A percentile compares a stretch with the other conserved stretches of the same genome.
These are phyloP conservation scores for Cladochytrium replicatum DNA, from an alignment of 192 early-diverging fungal genomes.

Conservation along the genomic window DNA sequence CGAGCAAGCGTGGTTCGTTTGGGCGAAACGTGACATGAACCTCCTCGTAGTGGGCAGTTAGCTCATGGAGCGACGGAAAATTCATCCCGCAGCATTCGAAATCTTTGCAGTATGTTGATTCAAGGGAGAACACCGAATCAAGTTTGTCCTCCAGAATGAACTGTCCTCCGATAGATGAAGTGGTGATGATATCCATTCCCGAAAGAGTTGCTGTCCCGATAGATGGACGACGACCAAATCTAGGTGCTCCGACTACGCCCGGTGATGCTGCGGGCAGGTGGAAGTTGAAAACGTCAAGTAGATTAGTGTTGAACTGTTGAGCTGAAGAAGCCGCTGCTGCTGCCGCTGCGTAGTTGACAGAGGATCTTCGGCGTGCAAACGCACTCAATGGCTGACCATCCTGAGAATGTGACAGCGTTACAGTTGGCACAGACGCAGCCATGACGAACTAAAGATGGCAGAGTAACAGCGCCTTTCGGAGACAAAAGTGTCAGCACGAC, in stretches of 20 bases:
- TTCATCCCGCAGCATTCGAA: constrained; percentile 14
- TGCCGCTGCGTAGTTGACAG: too few relatives aligned
- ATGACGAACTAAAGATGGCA: too few relatives aligned
- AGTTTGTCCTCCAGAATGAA: not conserved
- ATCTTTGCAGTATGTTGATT: constrained; percentile 8
- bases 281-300: constrained; percentile 17
- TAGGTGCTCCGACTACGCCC: too few relatives aligned
- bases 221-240: constrained; percentile 17
- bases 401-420: too few relatives aligned
- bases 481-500: too few relatives aligned
- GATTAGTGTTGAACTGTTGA: constrained; percentile 11
- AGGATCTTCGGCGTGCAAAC: too few relatives aligned
- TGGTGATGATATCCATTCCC: constrained; percentile 18
- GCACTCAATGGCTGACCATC: too few relatives aligned
- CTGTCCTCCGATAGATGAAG: not conserved
- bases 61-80: constrained; percentile 10
- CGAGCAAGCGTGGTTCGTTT: too few relatives aligned
- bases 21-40: constrained; percentile 15
- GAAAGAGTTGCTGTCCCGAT: constrained; percentile 8
- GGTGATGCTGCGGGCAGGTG: constrained; percentile 6
- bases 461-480: too few relatives aligned
- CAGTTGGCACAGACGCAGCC: too few relatives aligned
- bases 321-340: too few relatives aligned
- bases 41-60: constrained; percentile 15
- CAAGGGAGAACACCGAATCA: not conserved